Base-by-base conservation (phyloP, 2,329 filamentous ascomycete species). In the Diaporthe humulicola region DNA sequence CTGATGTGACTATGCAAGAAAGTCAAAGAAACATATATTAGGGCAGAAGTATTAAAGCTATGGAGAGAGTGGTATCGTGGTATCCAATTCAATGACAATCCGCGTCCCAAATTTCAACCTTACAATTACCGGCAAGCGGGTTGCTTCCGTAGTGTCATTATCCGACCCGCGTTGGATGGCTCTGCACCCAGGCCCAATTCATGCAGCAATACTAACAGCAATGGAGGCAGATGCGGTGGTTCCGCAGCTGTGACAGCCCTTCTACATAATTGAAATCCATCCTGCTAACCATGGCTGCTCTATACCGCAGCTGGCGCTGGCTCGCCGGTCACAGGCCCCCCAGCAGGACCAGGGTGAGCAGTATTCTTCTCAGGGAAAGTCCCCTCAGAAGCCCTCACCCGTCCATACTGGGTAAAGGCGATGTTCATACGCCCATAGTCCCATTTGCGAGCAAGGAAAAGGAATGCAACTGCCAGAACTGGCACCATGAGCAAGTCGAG, bases 351-450 rank as follows among this genome's bases (percentile, higher is more conserved):
- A 22, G 22, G 25, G 38, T 80, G 76, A 7, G 82, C 71, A 0
- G 79, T 74, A 52, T 79, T 76, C 83, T 89, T 89, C 81, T 89
- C 87, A 61, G 86, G 87, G 81, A 84, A 87, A 58, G 81, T 80
- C n/a, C 85, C 85, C 17, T 78, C 77, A 12, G 78, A 78, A n/a
- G 83, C 78, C n/a, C 80, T 78, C 30, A 89, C 87, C 25, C 88
- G 86, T 70, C 88, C 88, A 78, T 89, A 88, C 79, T 90, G 88
- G 30, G 88, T 90, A 77, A 90, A 90, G 74, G 85, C 84, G 54
- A 90, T 79, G 81, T 88, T 88, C 74, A 90, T 81, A 45, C 81
- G 80, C 75, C 82, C 82, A 76, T 88, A 90, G 80, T 91, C 88
- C 88, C 89, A 90, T 30, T 80, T 81, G 75, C 84, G 82, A 15